Percentiles rank a stretch among this genome's conserved stretches.
These are phyloP conservation scores for Blastomyces percursus DNA, from an alignment of 2,329 filamentous ascomycete species.

Conservation along the genomic window DNA sequence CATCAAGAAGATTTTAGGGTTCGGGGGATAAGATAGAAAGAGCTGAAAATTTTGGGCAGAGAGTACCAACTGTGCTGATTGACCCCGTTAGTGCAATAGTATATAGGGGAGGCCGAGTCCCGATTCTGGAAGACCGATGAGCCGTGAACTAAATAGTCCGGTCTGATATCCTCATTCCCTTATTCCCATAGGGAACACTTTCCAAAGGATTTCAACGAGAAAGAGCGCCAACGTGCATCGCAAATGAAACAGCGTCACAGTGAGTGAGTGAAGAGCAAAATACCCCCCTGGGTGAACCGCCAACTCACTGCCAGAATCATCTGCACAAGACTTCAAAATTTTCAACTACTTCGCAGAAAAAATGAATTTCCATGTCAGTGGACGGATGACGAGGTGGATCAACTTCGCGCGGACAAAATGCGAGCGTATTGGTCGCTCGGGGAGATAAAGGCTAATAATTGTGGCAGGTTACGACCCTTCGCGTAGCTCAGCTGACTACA, in stretches of 20 bases:
- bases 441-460: slow-evolving; percentile 58
- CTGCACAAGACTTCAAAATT: slow-evolving; percentile 52
- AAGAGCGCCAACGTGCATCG: background rate
- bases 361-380: slow-evolving; percentile 60
- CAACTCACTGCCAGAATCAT: slow-evolving; percentile 48
- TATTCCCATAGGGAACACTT: background rate
- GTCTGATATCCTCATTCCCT: background rate
- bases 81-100: background rate
- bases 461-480: too few relatives aligned
- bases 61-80: background rate
- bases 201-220: background rate
- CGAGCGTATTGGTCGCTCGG: slow-evolving; percentile 65
- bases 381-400: slow-evolving; percentile 68
- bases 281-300: background rate
- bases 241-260: background rate
- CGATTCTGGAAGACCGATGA: background rate
- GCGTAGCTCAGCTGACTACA: too few relatives aligned
- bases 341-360: slow-evolving; percentile 65
- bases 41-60: background rate
- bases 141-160: background rate
- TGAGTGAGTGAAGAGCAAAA: background rate
- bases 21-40: too few relatives aligned
- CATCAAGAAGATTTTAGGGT: too few relatives aligned
- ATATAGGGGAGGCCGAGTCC: background rate
- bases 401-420: slow-evolving; percentile 79